Evolutionary conservation across 1,284 basidiomycete species (phyloP).

Genomic region (Singerocomus inundabilis): DNA sequence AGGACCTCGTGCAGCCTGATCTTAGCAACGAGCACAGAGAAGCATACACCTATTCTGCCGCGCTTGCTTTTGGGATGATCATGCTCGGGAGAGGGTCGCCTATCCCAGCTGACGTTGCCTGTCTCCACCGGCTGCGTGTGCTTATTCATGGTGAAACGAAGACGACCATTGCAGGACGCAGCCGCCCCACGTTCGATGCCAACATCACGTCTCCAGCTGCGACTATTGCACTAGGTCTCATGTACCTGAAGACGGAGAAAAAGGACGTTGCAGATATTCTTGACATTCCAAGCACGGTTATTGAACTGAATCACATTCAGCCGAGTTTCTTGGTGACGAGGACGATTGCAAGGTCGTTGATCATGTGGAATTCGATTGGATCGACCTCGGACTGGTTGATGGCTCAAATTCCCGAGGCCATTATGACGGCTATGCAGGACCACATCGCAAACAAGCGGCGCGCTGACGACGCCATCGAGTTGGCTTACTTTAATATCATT

Average conservation of each 20-base stretch:
- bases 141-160: slow-evolving; percentile 72
- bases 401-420: slow-evolving; percentile 69
- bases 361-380: slow-evolving; percentile 83
- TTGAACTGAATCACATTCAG: slow-evolving; percentile 81
- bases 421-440: slow-evolving; percentile 57
- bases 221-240: slow-evolving; percentile 85
- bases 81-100: slow-evolving; percentile 87
- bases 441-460: slow-evolving; percentile 46
- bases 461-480: slow-evolving; percentile 75
- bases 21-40: slow-evolving; percentile 84
- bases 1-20: slow-evolving; percentile 77
- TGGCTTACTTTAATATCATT: slow-evolving; percentile 87
- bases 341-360: slow-evolving; percentile 75
- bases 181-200: slow-evolving; percentile 67
- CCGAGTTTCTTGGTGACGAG: slow-evolving; percentile 86
- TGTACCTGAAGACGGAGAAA: slow-evolving; percentile 86
- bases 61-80: slow-evolving; percentile 91
- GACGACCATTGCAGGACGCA: slow-evolving; percentile 35
- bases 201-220: slow-evolving; percentile 90
- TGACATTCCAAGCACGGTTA: slow-evolving; percentile 76
- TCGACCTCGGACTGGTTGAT: slow-evolving; percentile 80
- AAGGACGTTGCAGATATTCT: slow-evolving; percentile 85
- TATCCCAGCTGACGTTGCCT: slow-evolving; percentile 71
- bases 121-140: slow-evolving; percentile 64
- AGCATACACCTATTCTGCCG: slow-evolving; percentile 88